Evolutionary conservation across 2,329 filamentous ascomycete genomes (phyloP).

Genomic region (Bipolaris zeicola): DNA sequence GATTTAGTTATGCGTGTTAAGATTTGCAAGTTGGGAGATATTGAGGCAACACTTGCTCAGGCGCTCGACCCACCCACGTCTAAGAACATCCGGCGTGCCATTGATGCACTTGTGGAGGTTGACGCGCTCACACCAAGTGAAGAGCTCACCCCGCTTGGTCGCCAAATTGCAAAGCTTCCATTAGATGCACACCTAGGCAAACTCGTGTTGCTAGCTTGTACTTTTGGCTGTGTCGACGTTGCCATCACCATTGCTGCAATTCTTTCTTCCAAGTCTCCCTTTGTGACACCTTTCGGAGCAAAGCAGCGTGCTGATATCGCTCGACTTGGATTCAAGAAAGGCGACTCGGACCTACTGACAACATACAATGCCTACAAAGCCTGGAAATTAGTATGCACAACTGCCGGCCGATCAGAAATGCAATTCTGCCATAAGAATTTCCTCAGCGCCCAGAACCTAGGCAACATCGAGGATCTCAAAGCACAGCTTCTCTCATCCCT

Average conservation of each 20-base stretch:
- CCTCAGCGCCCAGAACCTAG: constrained; percentile 82
- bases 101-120: constrained; percentile 92
- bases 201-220: constrained; percentile 80
- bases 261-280: constrained; percentile 92
- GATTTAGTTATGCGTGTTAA: constrained; percentile 96
- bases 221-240: constrained; percentile 92
- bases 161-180: constrained; percentile 84
- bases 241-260: constrained; percentile 91
- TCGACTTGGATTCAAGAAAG: constrained; percentile 76
- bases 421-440: constrained; percentile 96
- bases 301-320: constrained; percentile 81
- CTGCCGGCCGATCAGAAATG: constrained; percentile 73
- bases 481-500: constrained; percentile 85
- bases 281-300: constrained; percentile 83
- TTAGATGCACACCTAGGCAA: constrained; percentile 95
- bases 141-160: constrained; percentile 83
- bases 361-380: constrained; percentile 90
- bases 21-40: constrained; percentile 93
- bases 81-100: constrained; percentile 90
- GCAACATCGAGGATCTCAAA: constrained; percentile 95
- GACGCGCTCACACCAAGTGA: constrained; percentile 82
- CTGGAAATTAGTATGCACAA: constrained; percentile 83
- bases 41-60: constrained; percentile 85
- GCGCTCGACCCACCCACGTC: constrained; percentile 88
- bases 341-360: constrained; percentile 90